Evolutionary conservation across 2,329 filamentous ascomycete species (phyloP).

Genomic region (Pseudogymnoascus sp.): DNA sequence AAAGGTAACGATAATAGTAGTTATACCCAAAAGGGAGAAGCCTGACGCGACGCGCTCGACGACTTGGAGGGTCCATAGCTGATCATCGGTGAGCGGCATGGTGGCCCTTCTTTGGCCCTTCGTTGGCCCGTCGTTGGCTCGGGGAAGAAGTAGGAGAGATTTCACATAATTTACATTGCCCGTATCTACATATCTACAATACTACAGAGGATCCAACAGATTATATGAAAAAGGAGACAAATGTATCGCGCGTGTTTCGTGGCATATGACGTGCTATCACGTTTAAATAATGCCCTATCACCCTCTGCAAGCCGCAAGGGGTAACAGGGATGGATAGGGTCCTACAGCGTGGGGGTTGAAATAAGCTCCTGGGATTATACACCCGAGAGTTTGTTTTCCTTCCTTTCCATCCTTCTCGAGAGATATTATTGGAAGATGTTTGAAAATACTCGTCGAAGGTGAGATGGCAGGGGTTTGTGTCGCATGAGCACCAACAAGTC

Average conservation of each 20-base stretch:
- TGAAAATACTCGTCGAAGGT: too few relatives aligned
- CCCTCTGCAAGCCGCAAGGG: neutral
- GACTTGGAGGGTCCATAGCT: slow-evolving; percentile 49
- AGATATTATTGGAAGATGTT: neutral
- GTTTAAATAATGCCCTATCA: neutral
- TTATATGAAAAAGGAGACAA: slow-evolving; percentile 7
- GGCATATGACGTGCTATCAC: slow-evolving; percentile 7
- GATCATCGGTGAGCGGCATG: slow-evolving; percentile 20
- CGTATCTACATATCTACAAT: neutral
- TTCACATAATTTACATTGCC: slow-evolving; percentile 5
- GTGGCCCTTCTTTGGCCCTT: neutral
- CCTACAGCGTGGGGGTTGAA: neutral
- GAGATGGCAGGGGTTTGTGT: neutral
- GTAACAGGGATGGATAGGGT: neutral
- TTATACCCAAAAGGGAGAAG: slow-evolving; percentile 61
- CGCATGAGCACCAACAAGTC: neutral
- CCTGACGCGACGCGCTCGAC: slow-evolving; percentile 63
- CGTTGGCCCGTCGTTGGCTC: neutral
- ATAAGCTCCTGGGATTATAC: neutral
- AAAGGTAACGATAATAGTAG: slow-evolving; percentile 68
- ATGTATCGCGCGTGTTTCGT: neutral
- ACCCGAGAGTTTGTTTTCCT: slow-evolving; percentile 2
- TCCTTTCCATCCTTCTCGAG: neutral
- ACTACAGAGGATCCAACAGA: neutral
- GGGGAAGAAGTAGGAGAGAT: neutral